Evolutionary conservation across 1,284 basidiomycete genomes (phyloP).

Genomic region (Leccinum proximum): DNA sequence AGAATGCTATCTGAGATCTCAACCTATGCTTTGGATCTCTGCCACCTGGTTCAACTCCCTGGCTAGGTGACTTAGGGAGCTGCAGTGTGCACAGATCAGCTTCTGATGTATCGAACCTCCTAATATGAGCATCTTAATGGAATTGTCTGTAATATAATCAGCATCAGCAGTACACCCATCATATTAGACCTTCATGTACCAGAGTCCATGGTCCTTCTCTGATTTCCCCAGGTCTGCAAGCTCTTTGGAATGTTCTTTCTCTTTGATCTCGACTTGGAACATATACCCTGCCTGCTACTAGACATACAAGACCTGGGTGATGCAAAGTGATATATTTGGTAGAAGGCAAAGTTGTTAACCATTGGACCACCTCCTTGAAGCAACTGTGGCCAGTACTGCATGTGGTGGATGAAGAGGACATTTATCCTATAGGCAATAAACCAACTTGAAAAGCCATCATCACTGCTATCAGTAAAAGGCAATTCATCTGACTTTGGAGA

Average conservation of each 20-base stretch:
- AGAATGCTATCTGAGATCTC: not conserved
- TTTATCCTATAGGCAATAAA: not conserved
- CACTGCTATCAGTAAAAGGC: not conserved
- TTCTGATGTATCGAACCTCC: not conserved
- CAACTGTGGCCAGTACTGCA: not conserved
- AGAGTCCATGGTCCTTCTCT: slow-evolving; percentile 3
- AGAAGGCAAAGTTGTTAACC: not conserved
- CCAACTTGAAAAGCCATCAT: not conserved
- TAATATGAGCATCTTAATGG: slow-evolving; percentile 1
- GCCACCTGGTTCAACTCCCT: not conserved
- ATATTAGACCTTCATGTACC: slow-evolving; percentile 3
- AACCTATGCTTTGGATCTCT: slow-evolving; percentile 1
- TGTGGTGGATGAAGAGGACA: not conserved
- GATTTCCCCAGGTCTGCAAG: not conserved
- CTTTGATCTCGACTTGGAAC: not conserved
- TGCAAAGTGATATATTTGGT: not conserved
- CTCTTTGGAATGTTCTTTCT: slow-evolving; percentile 4
- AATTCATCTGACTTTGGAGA: not conserved
- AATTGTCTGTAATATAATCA: not conserved
- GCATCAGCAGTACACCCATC: not conserved
- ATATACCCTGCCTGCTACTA: not conserved
- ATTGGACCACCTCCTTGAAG: not conserved
- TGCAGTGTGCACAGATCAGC: not conserved
- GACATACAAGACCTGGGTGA: not conserved
- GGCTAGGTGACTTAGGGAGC: not conserved